Evolutionary conservation across 495 filamentous ascomycete genomes (phyloP), one percentile per base, ranked within the genome.

Genomic region (Durotheca rogersii): DNA sequence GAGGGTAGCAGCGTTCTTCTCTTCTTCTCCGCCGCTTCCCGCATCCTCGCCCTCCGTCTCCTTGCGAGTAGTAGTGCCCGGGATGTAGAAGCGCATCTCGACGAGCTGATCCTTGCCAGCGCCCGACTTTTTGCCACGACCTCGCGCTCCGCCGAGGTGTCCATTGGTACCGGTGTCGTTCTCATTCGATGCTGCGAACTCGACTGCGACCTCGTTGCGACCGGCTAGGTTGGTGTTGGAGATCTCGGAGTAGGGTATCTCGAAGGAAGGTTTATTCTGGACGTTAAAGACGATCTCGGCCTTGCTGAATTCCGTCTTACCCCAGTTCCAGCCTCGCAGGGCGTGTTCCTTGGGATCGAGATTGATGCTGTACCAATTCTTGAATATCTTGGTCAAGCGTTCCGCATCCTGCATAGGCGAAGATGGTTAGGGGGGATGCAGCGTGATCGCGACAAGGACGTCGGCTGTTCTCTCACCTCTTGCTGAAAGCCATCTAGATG

Each of bases 71-170:
- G 87, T 89, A 0, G 85, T 89, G 29, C 94, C 94, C 9, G 94
- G 94, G 45, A 99, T 95, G 72, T 96, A 99, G 73, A 99, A 96
- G 38, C 94, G 82, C 89, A 97, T 96, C 70, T 99, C 94, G 10
- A 95, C 89, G 39, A 99, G 73, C 72, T 97, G 90, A 64, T 99
- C 94, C 40, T 82, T 82, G 16, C 87, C 89, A 20, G 88, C 90
- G 11, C 85, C 85, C 14, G 88, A 85, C 72, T 96, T 99, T 67
- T 87, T 90, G 52, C 92, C 90, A 44, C 85, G 85, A 46, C 81
- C 84, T 51, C 85, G 74, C 16, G 87, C 88, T 50, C 89, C 87
- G 12, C 89, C 90, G 14, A 89, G 77, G 40, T 87, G 79, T 14
- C 83, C 82, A 56, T 87, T 88, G 6, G 85, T 82, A 23, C 81